Evolutionary conservation across 371 early-diverging fungal genomes (phyloP).

Genomic region (Haplosporangium sp.): DNA sequence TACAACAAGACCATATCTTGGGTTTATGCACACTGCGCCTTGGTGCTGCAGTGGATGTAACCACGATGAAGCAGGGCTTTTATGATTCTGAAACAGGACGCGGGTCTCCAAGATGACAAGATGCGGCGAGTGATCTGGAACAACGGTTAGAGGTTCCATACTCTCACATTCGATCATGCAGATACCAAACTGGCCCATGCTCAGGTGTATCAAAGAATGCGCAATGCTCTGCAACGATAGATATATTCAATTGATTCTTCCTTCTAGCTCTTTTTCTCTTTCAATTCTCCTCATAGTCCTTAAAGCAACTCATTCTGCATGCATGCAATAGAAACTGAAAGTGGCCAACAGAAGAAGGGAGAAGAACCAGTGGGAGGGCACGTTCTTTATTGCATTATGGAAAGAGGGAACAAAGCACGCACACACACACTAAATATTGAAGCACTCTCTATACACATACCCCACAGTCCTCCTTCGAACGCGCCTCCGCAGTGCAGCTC

Average conservation of each 20-base stretch:
- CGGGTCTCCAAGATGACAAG: background rate
- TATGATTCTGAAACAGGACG: background rate
- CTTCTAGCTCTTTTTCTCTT: background rate
- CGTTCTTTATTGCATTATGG: slow-evolving; percentile 17
- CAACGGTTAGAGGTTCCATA: slow-evolving; percentile 1
- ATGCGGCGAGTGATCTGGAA: background rate
- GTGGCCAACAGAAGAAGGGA: background rate
- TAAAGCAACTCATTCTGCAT: background rate
- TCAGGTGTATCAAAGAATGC: background rate
- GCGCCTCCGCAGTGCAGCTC: background rate
- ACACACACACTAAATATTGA: background rate
- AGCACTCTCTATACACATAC: background rate
- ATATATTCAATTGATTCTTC: background rate
- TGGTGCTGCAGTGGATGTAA: too few relatives aligned
- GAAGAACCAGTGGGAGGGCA: slow-evolving; percentile 4
- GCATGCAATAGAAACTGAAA: slow-evolving; percentile 14
- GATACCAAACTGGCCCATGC: slow-evolving; percentile 2
- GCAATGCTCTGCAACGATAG: background rate
- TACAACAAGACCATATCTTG: background rate
- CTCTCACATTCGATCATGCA: slow-evolving; percentile 7
- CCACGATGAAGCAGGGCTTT: background rate
- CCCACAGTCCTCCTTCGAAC: background rate
- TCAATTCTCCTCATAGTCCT: background rate
- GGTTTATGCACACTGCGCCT: too few relatives aligned
- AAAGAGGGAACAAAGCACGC: background rate